Evolutionary conservation across 1,284 basidiomycete genomes (phyloP).

Genomic region (Naganishia sp.): DNA sequence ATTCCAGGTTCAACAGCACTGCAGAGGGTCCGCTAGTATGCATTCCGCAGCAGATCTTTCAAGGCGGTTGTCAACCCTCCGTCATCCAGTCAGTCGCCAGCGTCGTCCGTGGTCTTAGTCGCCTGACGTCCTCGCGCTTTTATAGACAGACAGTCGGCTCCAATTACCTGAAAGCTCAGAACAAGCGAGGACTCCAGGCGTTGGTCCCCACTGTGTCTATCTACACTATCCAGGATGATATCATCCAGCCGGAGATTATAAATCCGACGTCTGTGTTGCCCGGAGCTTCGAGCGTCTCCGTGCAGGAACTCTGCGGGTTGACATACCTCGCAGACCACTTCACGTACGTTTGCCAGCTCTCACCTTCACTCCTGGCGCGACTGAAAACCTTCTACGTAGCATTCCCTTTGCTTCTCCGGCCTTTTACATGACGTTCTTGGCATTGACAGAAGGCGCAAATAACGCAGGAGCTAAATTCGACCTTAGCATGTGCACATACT

Average conservation of each 20-base stretch:
- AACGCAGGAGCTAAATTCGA: slow-evolving; percentile 27
- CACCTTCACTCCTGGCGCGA: background rate
- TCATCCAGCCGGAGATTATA: slow-evolving; percentile 42
- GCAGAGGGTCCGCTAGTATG: slow-evolving; percentile 37
- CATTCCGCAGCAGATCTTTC: slow-evolving; percentile 31
- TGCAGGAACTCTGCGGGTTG: slow-evolving; percentile 35
- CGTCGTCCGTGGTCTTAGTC: no score
- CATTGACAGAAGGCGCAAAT: slow-evolving; percentile 30
- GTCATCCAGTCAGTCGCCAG: slow-evolving; percentile 37
- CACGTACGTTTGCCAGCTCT: slow-evolving; percentile 25
- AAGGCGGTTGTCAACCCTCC: slow-evolving; percentile 35
- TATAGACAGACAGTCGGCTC: slow-evolving; percentile 40
- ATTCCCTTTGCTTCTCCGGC: slow-evolving; percentile 37
- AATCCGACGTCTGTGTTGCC: slow-evolving; percentile 35
- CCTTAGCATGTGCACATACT: slow-evolving; percentile 31
- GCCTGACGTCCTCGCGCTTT: background rate
- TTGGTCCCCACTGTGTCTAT: slow-evolving; percentile 43
- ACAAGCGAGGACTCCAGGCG: slow-evolving; percentile 37
- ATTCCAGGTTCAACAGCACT: background rate
- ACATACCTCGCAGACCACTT: slow-evolving; percentile 37
- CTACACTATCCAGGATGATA: slow-evolving; percentile 42
- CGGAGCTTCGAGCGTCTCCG: slow-evolving; percentile 28
- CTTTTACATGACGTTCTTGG: slow-evolving; percentile 36
- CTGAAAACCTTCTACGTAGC: background rate
- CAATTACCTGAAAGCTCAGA: slow-evolving; percentile 42